These are phyloP conservation scores for Rhodotorula diobovata DNA, from an alignment of 768 basidiomycete species.

Conservation along the genomic window DNA sequence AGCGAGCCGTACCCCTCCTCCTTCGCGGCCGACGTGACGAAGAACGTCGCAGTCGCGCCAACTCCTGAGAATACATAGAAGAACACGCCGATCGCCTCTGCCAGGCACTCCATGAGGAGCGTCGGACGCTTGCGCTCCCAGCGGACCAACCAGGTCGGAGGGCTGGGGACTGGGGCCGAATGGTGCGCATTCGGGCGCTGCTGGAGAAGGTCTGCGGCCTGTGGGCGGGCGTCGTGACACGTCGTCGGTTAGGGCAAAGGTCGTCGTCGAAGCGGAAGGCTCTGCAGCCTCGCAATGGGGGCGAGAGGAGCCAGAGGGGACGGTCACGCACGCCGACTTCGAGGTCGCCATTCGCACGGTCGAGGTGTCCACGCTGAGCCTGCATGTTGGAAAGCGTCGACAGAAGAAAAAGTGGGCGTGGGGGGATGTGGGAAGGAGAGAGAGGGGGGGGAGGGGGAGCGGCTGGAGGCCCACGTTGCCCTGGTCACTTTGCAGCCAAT, in stretches of 20 bases:
- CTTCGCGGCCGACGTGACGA: conserved; percentile 50
- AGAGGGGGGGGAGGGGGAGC: neutral
- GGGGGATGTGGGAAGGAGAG: neutral
- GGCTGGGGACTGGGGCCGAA: neutral
- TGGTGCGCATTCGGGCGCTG: conserved; percentile 5
- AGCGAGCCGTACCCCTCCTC: conserved; percentile 54
- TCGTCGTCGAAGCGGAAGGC: no score
- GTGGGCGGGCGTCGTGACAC: neutral
- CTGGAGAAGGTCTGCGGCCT: conserved; percentile 27
- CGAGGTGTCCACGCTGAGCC: conserved; percentile 30
- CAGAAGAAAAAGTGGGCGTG: neutral
- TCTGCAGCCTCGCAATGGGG: no score
- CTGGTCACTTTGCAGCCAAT: neutral
- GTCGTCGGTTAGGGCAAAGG: neutral
- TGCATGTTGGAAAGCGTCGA: conserved; percentile 10
- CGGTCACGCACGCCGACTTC: conserved; percentile 29
- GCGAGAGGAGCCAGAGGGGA: no score
- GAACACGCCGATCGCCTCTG: conserved; percentile 55
- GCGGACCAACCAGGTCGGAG: conserved; percentile 16
- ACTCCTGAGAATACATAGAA: conserved; percentile 56
- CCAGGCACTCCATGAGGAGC: conserved; percentile 55
- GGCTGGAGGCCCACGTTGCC: neutral
- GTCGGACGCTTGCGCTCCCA: conserved; percentile 35
- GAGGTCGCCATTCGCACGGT: conserved; percentile 28
- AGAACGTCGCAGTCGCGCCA: conserved; percentile 56